Evolutionary conservation across 306 rosid species (phyloP), one percentile per base, ranked within the genome.

Genomic region (barrel medic (Medicago truncatula)): DNA sequence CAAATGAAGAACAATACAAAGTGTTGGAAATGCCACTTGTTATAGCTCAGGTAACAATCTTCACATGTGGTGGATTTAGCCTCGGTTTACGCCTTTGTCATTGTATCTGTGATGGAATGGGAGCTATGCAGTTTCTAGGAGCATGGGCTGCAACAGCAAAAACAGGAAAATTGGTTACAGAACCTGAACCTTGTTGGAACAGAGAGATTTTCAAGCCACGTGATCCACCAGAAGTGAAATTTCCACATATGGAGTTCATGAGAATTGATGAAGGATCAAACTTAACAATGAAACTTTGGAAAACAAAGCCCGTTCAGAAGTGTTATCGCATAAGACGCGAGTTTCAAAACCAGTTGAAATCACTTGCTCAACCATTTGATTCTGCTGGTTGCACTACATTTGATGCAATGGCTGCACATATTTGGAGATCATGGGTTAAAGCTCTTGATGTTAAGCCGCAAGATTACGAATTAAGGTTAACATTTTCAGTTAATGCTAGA

Each of bases 31-130:
- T 92, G 99, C 96, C 99, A 17, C 79, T 96, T 68, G 87, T 92
- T 12, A 96, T 96, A 36, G 98, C 93, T 28, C 99, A 96, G 53
- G 86, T 92, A 14, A 90, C 97, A 7, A 50, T 69, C 13, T 92
- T 96, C 60, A 53, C 84, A 7, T 92, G 99, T 9, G 99, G 98
- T 9, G 90, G 99, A 9, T 90, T 96, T 15, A 89, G 97, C 86
- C 85, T 96, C n/a, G 99, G 98, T 46, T 79, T 96, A 83, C 86
- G 99, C 67, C 91, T 96, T 4, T 96, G 99, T 79, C 99, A 92
- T 47, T 96, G 98, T 80, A 87, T 96, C 1, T 89, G 96, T 40
- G 99, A 92, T 34, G 98, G 98, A n/a, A 54, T 92, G 17, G 99
- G 99, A 60, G 98, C 99, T 0, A 90, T 96, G 98, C 97, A 96